Evolutionary conservation across 108 stramenopile species (phyloP).

Genomic region (Skeletonema costatum): DNA sequence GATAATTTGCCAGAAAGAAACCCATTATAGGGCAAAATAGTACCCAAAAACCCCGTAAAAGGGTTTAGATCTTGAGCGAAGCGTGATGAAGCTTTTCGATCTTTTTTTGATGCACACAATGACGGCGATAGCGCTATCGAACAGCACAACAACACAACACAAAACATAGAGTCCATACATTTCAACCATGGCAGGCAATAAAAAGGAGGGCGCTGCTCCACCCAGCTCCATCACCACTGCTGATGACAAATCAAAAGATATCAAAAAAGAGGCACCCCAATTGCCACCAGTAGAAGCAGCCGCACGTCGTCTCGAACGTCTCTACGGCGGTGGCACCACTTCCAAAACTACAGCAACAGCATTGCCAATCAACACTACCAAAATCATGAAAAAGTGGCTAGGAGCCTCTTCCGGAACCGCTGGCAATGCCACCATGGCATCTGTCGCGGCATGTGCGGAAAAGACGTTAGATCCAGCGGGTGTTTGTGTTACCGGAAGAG

Average conservation of each 20-base stretch:
- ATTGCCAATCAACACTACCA: conserved; percentile 54
- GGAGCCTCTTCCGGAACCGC: conserved; percentile 76
- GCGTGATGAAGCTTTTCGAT: too few relatives aligned
- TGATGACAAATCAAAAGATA: neutral
- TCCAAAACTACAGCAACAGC: conserved; percentile 18
- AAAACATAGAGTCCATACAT: too few relatives aligned
- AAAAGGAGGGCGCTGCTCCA: conserved; percentile 3
- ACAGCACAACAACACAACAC: too few relatives aligned
- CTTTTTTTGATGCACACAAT: too few relatives aligned
- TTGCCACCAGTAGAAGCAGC: conserved; percentile 71
- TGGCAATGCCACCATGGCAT: conserved; percentile 49
- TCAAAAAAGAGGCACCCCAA: neutral
- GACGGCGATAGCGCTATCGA: too few relatives aligned
- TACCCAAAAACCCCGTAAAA: too few relatives aligned
- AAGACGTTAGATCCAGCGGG: conserved; percentile 57
- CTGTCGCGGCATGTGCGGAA: conserved; percentile 55
- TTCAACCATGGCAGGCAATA: conserved; percentile 11
- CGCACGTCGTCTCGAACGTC: conserved; percentile 75
- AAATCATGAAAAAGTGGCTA: conserved; percentile 85
- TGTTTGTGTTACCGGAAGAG: conserved; percentile 46
- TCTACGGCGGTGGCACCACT: conserved; percentile 61
- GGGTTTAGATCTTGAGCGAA: too few relatives aligned
- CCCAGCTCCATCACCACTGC: conserved; percentile 3
- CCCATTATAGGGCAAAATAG: too few relatives aligned
- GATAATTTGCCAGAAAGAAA: too few relatives aligned